phyloP scores from a whole-genome alignment of 441 rosid genomes.

The Eruca vesicaria region DNA sequence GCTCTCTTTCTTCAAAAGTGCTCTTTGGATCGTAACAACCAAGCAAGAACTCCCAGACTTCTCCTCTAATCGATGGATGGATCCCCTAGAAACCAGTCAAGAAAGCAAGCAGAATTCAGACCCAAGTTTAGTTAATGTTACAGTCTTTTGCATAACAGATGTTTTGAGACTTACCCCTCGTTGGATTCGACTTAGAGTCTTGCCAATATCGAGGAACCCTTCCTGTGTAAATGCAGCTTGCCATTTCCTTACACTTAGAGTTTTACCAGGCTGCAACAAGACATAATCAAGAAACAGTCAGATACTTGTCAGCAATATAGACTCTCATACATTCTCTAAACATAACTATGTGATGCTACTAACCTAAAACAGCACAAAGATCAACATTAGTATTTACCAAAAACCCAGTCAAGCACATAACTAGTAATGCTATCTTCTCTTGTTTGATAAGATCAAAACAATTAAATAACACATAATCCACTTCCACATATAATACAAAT shows the following conservation, averaged over 20 bases:
- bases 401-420: neutral
- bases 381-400: neutral
- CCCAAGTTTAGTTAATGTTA: neutral
- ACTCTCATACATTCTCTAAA: neutral
- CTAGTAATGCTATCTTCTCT: neutral
- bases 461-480: constrained; percentile 1
- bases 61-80: constrained; percentile 96
- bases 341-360: neutral
- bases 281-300: neutral
- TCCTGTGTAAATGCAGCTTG: constrained; percentile 72
- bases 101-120: neutral
- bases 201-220: constrained; percentile 73
- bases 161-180: constrained; percentile 59
- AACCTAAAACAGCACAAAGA: neutral
- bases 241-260: constrained; percentile 93
- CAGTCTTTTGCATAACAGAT: neutral
- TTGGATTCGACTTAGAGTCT: constrained; percentile 75
- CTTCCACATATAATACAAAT: neutral
- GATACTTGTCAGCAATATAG: neutral
- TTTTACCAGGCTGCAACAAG: constrained; percentile 83
- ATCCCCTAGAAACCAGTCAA: constrained; percentile 55
- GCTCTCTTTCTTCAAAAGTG: constrained; percentile 81
- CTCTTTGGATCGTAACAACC: constrained; percentile 89
- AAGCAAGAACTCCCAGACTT: constrained; percentile 97
- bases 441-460: neutral